Evolutionary conservation across 225 moss, liverwort and hornwort species (phyloP), one percentile per base, ranked within the genome.

Genomic region (Polytrichum formosum): DNA sequence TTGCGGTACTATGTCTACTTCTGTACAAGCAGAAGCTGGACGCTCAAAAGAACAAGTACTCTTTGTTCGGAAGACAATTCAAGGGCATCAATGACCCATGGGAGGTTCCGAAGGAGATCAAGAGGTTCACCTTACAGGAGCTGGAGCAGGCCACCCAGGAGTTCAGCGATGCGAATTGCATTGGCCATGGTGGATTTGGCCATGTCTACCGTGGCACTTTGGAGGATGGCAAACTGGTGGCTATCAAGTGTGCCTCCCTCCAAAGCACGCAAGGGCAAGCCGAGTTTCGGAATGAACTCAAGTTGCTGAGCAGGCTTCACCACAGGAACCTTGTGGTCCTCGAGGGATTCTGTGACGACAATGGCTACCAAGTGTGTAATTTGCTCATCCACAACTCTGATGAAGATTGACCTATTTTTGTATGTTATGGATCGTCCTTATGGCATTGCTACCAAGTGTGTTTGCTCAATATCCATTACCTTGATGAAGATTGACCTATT

Each of bases 201-300:
- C 86, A 82, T 58, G 95, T 93, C 10, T 96, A 82, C 65, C 90
- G 87, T 17, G 93, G 95, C 5, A 67, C 75, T 18, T 55, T 96
- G 65, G 77, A 81, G 27, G 73, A 76, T 7, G 95, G 91, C 1
- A 87, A 76, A 70, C 72, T 82, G 7, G 91, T 93, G 28, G 95
- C 93, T 18, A 90, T 96, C 59, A 96, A 96, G 67, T 82, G 88
- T 64, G 93, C 95, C 0, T 82, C 77, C 7, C 56, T 78, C 23
- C 84, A 83, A 31, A 91, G 90, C 31, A 80, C 90, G 18, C 95
- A 96, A 70, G 86, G 90, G 29, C 89, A 90, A 58, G 64, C 77
- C 7, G 95, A 96, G 79, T 96, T 96, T 23, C 90, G 88, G 65
- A 96, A 93, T 28, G 95, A 96, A 70, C 81, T 96, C 22, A 79